These are phyloP conservation scores for Apodospora peruviana DNA, from an alignment of 495 filamentous ascomycete genomes.

Conservation along the genomic window DNA sequence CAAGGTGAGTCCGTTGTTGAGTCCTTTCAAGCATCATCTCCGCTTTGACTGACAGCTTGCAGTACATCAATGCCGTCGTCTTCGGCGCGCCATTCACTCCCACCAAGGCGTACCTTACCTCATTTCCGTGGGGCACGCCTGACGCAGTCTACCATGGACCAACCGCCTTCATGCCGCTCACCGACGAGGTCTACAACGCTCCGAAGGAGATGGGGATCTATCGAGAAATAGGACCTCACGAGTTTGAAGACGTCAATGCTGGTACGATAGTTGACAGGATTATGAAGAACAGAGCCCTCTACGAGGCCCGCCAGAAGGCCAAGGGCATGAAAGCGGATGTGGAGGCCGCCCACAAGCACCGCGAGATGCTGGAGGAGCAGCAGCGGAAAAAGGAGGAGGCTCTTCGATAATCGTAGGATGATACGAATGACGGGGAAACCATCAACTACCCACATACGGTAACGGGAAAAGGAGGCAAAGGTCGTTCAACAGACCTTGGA, in stretches of 20 bases:
- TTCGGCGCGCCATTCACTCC: constrained; percentile 87
- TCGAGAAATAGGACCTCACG: constrained; percentile 63
- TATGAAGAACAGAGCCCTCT: constrained; percentile 72
- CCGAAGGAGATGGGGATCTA: constrained; percentile 77
- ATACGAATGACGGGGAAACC: too few species aligned
- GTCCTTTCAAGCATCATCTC: too few species aligned
- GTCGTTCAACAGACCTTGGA: constrained; percentile 12
- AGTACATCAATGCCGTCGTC: constrained; percentile 84
- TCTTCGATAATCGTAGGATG: not conserved
- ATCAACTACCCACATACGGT: not conserved
- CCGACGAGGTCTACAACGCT: constrained; percentile 77
- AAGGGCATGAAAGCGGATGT: constrained; percentile 78
- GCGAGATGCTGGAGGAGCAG: constrained; percentile 52
- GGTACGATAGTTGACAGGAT: constrained; percentile 89
- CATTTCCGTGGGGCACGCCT: constrained; percentile 69
- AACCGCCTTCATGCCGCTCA: constrained; percentile 82
- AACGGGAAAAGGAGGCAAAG: not conserved
- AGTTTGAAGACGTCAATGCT: constrained; percentile 83
- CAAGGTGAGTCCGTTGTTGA: constrained; percentile 64
- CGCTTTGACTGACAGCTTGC: constrained; percentile 7
- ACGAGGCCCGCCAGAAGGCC: constrained; percentile 82
- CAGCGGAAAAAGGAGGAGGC: constrained; percentile 35
- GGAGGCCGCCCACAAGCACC: constrained; percentile 54
- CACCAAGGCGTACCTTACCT: constrained; percentile 64
- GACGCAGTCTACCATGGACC: constrained; percentile 90